These are phyloP conservation scores for Phlebopus sp. DNA, from an alignment of 1,284 basidiomycete species.

Conservation along the genomic window DNA sequence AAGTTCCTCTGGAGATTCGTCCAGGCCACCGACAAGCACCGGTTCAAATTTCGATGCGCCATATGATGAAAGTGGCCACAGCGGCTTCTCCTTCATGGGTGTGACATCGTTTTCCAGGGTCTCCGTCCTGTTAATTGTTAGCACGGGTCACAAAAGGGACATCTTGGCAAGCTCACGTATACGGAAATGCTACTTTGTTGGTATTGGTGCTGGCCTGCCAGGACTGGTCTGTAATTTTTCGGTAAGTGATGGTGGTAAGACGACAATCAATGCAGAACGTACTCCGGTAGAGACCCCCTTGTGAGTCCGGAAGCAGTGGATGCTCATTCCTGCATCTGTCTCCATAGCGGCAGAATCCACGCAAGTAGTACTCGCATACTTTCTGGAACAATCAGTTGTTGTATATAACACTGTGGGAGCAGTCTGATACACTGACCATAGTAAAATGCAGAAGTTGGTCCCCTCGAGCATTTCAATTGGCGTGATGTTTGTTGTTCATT, in stretches of 20 bases:
- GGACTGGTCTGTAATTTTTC: slow-evolving; percentile 37
- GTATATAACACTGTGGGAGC: neutral
- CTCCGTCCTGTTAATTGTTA: slow-evolving; percentile 48
- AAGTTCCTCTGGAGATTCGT: slow-evolving; percentile 82
- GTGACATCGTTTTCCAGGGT: slow-evolving; percentile 62
- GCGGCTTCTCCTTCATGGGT: slow-evolving; percentile 59
- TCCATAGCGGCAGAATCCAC: slow-evolving; percentile 70
- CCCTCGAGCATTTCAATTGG: neutral
- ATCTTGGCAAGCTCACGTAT: slow-evolving; percentile 39
- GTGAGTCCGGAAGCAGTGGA: slow-evolving; percentile 36
- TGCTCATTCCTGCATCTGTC: slow-evolving; percentile 68
- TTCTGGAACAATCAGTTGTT: slow-evolving; percentile 13
- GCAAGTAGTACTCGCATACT: slow-evolving; percentile 63
- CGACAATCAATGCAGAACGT: slow-evolving; percentile 14
- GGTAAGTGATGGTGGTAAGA: slow-evolving; percentile 4
- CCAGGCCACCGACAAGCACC: slow-evolving; percentile 64
- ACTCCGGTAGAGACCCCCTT: slow-evolving; percentile 35
- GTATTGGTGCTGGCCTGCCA: slow-evolving; percentile 34
- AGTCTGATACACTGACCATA: slow-evolving; percentile 19
- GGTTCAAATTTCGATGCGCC: slow-evolving; percentile 77
- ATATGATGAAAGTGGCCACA: slow-evolving; percentile 83
- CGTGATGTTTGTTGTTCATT: slow-evolving; percentile 10
- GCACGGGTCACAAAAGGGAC: slow-evolving; percentile 13
- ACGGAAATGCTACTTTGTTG: slow-evolving; percentile 31
- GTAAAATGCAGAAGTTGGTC: neutral